Evolutionary conservation across 331 rosid genomes (phyloP), one percentile per base, ranked within the genome.

Genomic region (Pyracantha coccinea): DNA sequence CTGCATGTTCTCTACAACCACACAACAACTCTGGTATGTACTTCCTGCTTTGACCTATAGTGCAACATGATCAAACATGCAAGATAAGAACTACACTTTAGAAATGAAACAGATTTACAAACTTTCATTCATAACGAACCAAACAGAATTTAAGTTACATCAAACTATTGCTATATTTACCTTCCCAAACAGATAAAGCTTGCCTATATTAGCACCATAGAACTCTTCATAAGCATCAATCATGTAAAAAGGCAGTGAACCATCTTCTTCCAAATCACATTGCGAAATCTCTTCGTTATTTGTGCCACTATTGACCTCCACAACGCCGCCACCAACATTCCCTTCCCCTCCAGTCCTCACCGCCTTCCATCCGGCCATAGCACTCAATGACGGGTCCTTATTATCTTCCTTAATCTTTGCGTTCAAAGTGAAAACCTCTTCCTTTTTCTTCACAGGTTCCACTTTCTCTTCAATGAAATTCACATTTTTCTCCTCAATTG

Each of bases 161-260:
- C 12, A 57, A 58, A 57, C 17, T 15, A 62, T 7, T 3, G 10
- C 2, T 12, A 58, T 24, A 19, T 72, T 65, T 79, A 94, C 99
- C 99, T 94, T 94, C 76, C 99, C 99, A 80, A 94, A 94, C 65
- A 94, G 86, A 86, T 90, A 94, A 63, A 94, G 69, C 35, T 75
- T 90, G 28, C 97, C 99, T 86, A 16, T 78, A 54, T 88, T 94
- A 72, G 82, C 79, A 38, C 99, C 96, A 66, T 88, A 85, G 57
- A 76, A 90, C 86, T 94, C 99, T 77, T 94, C 97, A 2, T 92
- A 80, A 41, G 97, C 96, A 82, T 94, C 99, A 21, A 94, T 65
- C 23, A 94, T 55, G 76, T 90, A 94, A 80, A 92, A 92, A 64
- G 93, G 96, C 67, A 94, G 75, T 9, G 90, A 87, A 7, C 93